Percentiles rank a stretch among this genome's conserved stretches.
Evolutionary conservation across 163 green algal species (phyloP).

Genomic region (Scenedesmus sp.): DNA sequence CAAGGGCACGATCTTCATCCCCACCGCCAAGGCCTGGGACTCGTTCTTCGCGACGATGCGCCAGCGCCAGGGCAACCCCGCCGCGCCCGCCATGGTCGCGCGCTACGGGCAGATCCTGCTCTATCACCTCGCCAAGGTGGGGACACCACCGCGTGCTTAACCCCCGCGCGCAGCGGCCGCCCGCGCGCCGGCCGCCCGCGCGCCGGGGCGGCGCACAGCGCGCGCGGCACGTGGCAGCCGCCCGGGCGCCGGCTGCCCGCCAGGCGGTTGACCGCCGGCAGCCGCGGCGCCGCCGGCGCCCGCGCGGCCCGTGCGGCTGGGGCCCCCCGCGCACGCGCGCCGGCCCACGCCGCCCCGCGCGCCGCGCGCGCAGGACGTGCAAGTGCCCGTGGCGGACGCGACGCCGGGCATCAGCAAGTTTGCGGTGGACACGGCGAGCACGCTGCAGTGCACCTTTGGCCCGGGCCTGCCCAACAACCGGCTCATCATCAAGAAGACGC

Average conservation of each 20-base stretch:
- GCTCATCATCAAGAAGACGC: slow-evolving; percentile 45
- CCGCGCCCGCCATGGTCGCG: slow-evolving; percentile 39
- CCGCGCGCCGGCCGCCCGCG: too few relatives aligned
- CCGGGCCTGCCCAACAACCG: slow-evolving; percentile 44
- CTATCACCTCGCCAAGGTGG: slow-evolving; percentile 41
- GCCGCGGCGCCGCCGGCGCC: too few relatives aligned
- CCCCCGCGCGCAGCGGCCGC: too few relatives aligned
- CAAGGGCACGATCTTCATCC: slow-evolving; percentile 47
- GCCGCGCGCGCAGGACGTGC: slow-evolving; percentile 13
- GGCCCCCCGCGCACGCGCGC: too few relatives aligned
- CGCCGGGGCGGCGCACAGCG: too few relatives aligned
- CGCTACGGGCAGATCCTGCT: slow-evolving; percentile 50
- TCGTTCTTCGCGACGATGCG: slow-evolving; percentile 42
- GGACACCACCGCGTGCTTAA: too few relatives aligned
- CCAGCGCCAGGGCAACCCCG: slow-evolving; percentile 48
- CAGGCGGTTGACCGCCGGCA: too few relatives aligned
- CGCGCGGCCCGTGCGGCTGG: too few relatives aligned
- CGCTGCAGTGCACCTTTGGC: slow-evolving; percentile 41
- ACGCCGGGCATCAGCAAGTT: slow-evolving; percentile 42
- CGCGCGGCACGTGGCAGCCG: too few relatives aligned
- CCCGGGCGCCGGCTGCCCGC: too few relatives aligned
- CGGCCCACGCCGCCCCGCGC: too few relatives aligned
- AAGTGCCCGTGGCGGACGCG: slow-evolving; percentile 33
- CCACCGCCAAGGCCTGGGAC: slow-evolving; percentile 45
- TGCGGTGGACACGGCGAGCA: slow-evolving; percentile 44